Evolutionary conservation across 1,284 basidiomycete species (phyloP).

Genomic region (Tylopilus sp.): DNA sequence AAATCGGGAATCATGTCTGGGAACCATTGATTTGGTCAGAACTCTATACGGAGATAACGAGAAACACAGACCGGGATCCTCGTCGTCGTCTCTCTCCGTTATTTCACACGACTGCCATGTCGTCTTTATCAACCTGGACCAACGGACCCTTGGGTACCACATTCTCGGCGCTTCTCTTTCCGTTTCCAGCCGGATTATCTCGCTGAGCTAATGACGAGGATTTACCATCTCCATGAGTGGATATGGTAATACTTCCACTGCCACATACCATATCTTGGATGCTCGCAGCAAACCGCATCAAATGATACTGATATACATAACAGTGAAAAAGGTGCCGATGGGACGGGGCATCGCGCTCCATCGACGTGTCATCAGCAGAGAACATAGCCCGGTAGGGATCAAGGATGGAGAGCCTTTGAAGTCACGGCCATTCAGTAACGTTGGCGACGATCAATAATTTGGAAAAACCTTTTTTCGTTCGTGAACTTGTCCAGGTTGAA

Average conservation of each 20-base stretch:
- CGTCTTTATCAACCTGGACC: conserved; percentile 43
- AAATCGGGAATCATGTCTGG: conserved; percentile 60
- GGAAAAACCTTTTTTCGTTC: conserved; percentile 43
- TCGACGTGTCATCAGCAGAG: conserved; percentile 35
- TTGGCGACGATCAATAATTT: not conserved
- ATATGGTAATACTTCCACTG: conserved; percentile 31
- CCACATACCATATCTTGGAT: conserved; percentile 45
- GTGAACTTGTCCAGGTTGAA: conserved; percentile 47
- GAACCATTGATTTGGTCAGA: not conserved
- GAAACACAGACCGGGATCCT: conserved; percentile 44
- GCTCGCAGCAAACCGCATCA: conserved; percentile 52
- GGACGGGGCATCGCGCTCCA: conserved; percentile 42
- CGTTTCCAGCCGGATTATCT: conserved; percentile 56
- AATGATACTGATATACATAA: conserved; percentile 72
- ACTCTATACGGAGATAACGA: not conserved
- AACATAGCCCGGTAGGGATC: conserved; percentile 68
- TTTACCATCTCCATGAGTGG: conserved; percentile 16
- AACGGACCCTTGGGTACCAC: conserved; percentile 63
- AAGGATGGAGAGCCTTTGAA: conserved; percentile 54
- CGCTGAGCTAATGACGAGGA: conserved; percentile 42
- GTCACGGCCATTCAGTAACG: conserved; percentile 1
- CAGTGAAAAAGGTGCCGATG: conserved; percentile 66
- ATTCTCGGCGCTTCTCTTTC: conserved; percentile 47
- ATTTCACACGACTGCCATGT: conserved; percentile 48
- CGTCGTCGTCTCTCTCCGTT: conserved; percentile 48